Conservation (phyloP, 768 basidiomycete species). For the Tulasnella sp. region DNA sequence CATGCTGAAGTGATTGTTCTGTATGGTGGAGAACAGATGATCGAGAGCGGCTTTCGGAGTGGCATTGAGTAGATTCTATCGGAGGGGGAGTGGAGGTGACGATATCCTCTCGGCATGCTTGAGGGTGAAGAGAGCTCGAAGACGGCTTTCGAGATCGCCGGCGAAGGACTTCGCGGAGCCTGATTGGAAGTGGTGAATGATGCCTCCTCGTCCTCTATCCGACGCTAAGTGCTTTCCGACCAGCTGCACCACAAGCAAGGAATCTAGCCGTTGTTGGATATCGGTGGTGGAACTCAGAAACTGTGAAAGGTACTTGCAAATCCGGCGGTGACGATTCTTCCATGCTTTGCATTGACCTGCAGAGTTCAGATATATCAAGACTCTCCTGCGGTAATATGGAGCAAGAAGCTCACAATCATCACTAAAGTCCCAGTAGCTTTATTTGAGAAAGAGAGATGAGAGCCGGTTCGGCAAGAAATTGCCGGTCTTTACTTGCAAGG, state of each 20-base stretch:
- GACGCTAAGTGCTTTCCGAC: conserved; percentile 35
- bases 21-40: conserved; percentile 51
- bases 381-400: not conserved
- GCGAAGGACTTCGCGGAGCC: not conserved
- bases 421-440: conserved; percentile 62
- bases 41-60: conserved; percentile 17
- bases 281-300: conserved; percentile 42
- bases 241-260: conserved; percentile 56
- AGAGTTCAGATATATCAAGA: too few relatives aligned
- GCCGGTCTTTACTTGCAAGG: not conserved
- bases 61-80: too few relatives aligned
- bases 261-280: conserved; percentile 48
- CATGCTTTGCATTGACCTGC: conserved; percentile 63
- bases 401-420: conserved; percentile 40
- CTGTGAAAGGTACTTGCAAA: conserved; percentile 53
- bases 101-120: conserved; percentile 37
- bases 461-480: too few relatives aligned
- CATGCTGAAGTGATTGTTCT: conserved; percentile 75
- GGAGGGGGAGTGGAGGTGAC: conserved; percentile 15
- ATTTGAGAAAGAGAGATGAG: not conserved
- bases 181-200: not conserved
- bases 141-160: conserved; percentile 24
- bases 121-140: conserved; percentile 39
- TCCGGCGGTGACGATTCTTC: conserved; percentile 53
- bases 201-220: not conserved